Evolutionary conservation across 2,329 filamentous ascomycete species (phyloP), one percentile per base, ranked within the genome.

Genomic region (Fusarium armeniacum): DNA sequence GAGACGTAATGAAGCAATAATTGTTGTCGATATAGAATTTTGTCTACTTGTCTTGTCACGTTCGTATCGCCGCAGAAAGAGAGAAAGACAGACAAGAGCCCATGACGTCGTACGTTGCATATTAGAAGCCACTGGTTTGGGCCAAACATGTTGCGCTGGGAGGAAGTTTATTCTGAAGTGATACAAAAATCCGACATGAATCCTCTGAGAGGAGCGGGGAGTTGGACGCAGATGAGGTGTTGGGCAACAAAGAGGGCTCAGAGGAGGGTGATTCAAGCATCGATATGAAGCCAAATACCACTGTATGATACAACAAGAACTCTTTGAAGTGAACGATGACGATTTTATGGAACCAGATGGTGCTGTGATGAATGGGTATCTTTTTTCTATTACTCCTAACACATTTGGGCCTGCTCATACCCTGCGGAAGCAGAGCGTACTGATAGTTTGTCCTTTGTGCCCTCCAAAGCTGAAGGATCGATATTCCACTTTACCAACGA

Each of bases 391-490:
- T 52, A 32, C 33, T 56, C 46, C 22, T 47, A 38, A 38, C 20
- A 30, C 26, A 32, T 38, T 36, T 24, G 50, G 32, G 16, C 16
- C 28, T 49, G 35, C 45, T 35, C 65, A 74, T n/a, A 68, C 59
- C 66, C 73, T 90, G 68, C 84, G 85, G 78, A 98, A 97, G 77
- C 93, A 95, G 56, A 98, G 79, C 62, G 92, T 97, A 75, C 91
- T 95, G 41, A 98, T 93, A 3, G 92, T 93, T 83, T 96, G 93
- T 3, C 95, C 95, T 77, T 93, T 92, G 78, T 89, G 88, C 8
- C 95, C 95, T 0, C 94, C 95, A 82, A 98, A 99, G 59, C 89
- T 91, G 79, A 97, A 98, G 54, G 89, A 91, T 24, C 89, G 92
- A 79, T 98, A 98, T 76, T 91, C 87, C 57, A 97, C 89, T 72